Evolutionary conservation across 1,139 yeast species (phyloP).

Genomic region (Protomyces pachydermus): DNA sequence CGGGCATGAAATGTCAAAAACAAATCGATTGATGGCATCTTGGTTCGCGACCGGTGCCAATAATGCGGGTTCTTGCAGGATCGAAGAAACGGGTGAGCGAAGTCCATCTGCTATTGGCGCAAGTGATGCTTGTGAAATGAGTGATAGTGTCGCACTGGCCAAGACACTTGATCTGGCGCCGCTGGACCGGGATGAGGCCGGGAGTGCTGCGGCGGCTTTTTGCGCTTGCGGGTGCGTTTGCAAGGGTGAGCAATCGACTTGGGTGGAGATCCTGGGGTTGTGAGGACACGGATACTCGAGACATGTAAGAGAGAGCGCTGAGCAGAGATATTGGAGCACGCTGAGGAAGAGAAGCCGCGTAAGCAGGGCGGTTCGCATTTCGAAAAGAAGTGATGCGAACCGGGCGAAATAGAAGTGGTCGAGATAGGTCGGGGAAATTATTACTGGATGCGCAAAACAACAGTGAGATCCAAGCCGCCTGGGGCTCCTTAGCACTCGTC

Average conservation of each 20-base stretch:
- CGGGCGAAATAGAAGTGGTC: background rate
- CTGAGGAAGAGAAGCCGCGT: background rate
- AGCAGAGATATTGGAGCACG: background rate
- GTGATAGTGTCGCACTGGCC: background rate
- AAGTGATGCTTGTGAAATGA: background rate
- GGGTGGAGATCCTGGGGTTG: background rate
- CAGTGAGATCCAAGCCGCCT: too few relatives aligned
- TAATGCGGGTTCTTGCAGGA: background rate
- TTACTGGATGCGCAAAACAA: too few relatives aligned
- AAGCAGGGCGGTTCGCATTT: background rate
- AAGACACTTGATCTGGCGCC: background rate
- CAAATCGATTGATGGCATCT: slow-evolving; percentile 2
- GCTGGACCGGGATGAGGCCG: background rate
- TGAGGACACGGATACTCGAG: slow-evolving; percentile 13
- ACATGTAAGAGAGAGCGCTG: background rate
- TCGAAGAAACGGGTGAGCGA: slow-evolving; percentile 10
- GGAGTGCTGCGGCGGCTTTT: background rate
- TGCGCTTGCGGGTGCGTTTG: background rate
- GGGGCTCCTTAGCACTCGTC: too few relatives aligned
- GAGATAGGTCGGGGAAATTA: too few relatives aligned
- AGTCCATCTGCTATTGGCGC: background rate
- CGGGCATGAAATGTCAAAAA: slow-evolving; percentile 5
- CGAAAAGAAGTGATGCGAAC: background rate
- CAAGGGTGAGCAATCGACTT: slow-evolving; percentile 14
- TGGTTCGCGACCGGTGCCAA: slow-evolving; percentile 10